phyloP scores from a whole-genome alignment of 2,329 filamentous ascomycete genomes.

The Aspergillus puulaauensis region DNA sequence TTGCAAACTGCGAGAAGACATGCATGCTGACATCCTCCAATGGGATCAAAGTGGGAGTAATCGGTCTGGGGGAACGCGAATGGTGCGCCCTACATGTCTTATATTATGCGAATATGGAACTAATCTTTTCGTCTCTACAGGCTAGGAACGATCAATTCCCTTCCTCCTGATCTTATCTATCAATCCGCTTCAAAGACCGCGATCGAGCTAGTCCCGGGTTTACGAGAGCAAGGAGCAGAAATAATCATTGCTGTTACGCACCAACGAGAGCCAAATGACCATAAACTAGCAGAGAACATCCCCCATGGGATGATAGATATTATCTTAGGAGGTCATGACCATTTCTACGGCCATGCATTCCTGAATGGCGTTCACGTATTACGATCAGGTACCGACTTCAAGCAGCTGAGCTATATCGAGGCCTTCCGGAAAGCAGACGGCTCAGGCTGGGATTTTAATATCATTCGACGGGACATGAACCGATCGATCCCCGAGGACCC shows the following conservation, averaged over 20 bases:
- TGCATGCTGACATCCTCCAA: slow-evolving; percentile 76
- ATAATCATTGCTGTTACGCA: slow-evolving; percentile 82
- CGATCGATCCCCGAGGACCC: slow-evolving; percentile 65
- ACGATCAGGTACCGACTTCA: slow-evolving; percentile 88
- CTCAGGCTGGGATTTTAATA: slow-evolving; percentile 73
- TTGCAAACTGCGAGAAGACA: slow-evolving; percentile 74
- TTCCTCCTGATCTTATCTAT: slow-evolving; percentile 81
- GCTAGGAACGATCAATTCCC: slow-evolving; percentile 81
- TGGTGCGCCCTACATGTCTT: slow-evolving; percentile 50
- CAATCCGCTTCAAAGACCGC: slow-evolving; percentile 75
- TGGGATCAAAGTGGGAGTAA: slow-evolving; percentile 80
- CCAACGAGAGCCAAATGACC: slow-evolving; percentile 84
- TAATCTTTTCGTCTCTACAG: slow-evolving; percentile 21
- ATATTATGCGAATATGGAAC: neutral
- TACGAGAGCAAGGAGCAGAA: slow-evolving; percentile 76
- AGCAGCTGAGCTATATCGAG: slow-evolving; percentile 86
- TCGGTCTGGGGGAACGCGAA: slow-evolving; percentile 82
- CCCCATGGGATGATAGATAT: slow-evolving; percentile 75
- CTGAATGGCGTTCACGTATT: slow-evolving; percentile 80
- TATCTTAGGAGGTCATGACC: slow-evolving; percentile 85
- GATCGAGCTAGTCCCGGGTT: slow-evolving; percentile 68
- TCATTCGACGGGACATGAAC: slow-evolving; percentile 71
- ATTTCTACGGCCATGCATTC: slow-evolving; percentile 77
- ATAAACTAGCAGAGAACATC: slow-evolving; percentile 74
- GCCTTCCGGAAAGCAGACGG: slow-evolving; percentile 58